Evolutionary conservation across 345 rosid genomes (phyloP).

Genomic region (Arabidopsis thaliana): DNA sequence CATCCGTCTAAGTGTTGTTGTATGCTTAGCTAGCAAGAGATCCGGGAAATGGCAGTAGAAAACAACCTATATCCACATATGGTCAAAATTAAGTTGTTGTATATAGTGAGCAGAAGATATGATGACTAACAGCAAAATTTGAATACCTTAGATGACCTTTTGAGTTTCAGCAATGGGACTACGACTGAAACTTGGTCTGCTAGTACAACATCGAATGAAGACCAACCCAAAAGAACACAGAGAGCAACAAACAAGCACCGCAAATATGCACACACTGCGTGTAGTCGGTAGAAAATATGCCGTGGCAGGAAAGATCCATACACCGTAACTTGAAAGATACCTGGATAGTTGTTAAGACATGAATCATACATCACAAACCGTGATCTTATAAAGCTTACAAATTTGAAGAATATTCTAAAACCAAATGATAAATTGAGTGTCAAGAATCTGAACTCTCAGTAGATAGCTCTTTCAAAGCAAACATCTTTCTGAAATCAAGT

Average conservation of each 20-base stretch:
- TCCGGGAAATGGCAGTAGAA: conserved; percentile 98
- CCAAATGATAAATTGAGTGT: not conserved
- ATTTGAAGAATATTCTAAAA: conserved; percentile 6
- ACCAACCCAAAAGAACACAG: conserved; percentile 71
- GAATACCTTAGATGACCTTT: conserved; percentile 70
- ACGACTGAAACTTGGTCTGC: conserved; percentile 90
- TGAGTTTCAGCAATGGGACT: conserved; percentile 77
- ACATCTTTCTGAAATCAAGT: not conserved
- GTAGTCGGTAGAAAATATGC: conserved; percentile 80
- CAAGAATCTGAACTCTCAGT: not conserved
- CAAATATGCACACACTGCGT: conserved; percentile 84
- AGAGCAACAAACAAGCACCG: conserved; percentile 86
- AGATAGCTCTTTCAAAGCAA: not conserved
- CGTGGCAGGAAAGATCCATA: conserved; percentile 87
- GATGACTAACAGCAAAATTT: conserved; percentile 13
- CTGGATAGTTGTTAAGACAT: conserved; percentile 45
- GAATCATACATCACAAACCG: conserved; percentile 8
- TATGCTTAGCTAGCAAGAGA: conserved; percentile 79
- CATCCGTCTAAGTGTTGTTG: conserved; percentile 73
- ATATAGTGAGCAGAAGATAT: conserved; percentile 1
- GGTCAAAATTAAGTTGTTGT: not conserved
- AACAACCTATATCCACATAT: conserved; percentile 57
- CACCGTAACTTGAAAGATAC: conserved; percentile 75
- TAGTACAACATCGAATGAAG: conserved; percentile 74
- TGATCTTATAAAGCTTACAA: not conserved